Percentiles rank a stretch among this genome's conserved stretches.
Evolutionary conservation across 2,329 filamentous ascomycete species (phyloP).

Genomic region (Penicillium sp.): DNA sequence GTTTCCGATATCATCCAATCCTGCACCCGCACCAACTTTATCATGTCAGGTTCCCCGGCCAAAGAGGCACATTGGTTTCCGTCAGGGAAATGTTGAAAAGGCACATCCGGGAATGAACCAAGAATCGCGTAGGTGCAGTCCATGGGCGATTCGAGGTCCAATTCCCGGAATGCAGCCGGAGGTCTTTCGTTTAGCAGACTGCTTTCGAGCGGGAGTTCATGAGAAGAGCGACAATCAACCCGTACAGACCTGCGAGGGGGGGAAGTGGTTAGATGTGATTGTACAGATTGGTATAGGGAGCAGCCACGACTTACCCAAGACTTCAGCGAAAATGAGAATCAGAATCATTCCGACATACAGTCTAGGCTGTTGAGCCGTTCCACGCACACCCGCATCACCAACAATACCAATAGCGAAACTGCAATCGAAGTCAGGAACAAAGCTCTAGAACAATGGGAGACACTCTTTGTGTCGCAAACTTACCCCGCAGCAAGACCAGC

Average conservation of each 20-base stretch:
- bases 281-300: conserved; percentile 9
- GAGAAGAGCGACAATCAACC: conserved; percentile 95
- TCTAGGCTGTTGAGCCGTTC: conserved; percentile 53
- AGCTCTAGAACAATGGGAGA: not conserved
- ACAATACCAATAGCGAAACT: conserved; percentile 84
- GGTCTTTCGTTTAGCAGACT: conserved; percentile 53
- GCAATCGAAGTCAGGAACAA: conserved; percentile 14
- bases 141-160: conserved; percentile 14
- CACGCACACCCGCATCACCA: conserved; percentile 56
- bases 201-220: conserved; percentile 94
- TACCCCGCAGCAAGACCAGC: conserved; percentile 75
- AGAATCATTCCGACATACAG: conserved; percentile 97
- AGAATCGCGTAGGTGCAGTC: conserved; percentile 7
- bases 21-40: conserved; percentile 15
- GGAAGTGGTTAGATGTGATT: conserved; percentile 25
- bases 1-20: conserved; percentile 20
- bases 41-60: conserved; percentile 10
- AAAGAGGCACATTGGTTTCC: conserved; percentile 4
- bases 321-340: conserved; percentile 99
- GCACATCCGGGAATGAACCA: conserved; percentile 8
- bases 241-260: conserved; percentile 76
- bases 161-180: conserved; percentile 12
- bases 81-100: conserved; percentile 7
- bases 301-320: conserved; percentile 68
- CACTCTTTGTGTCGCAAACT: conserved; percentile 18